Evolutionary conservation across 139 green algal genomes (phyloP).

Genomic region (Nannochloris sp.): DNA sequence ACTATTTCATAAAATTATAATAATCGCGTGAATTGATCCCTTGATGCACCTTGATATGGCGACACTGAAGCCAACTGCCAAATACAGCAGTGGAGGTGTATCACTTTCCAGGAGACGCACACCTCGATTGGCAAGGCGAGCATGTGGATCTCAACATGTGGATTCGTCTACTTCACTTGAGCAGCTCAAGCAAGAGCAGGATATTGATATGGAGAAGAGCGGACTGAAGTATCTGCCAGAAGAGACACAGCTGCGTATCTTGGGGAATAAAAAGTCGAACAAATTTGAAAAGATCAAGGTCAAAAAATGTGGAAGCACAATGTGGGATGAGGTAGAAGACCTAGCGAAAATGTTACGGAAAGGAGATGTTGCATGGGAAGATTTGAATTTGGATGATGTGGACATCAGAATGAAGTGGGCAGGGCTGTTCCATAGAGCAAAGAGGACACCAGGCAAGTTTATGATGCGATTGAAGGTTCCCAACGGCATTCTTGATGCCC

Average conservation of each 20-base stretch:
- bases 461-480: slow-evolving; percentile 98
- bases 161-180: too few relatives aligned
- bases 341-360: slow-evolving; percentile 59
- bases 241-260: slow-evolving; percentile 26
- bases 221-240: not conserved
- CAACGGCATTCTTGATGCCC: slow-evolving; percentile 71
- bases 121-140: too few relatives aligned
- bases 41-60: too few relatives aligned
- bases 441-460: slow-evolving; percentile 83
- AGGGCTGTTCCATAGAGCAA: slow-evolving; percentile 93
- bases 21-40: too few relatives aligned
- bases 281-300: slow-evolving; percentile 78
- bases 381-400: slow-evolving; percentile 85
- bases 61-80: too few relatives aligned
- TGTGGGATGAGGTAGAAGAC: slow-evolving; percentile 64
- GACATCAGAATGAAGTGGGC: slow-evolving; percentile 95
- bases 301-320: slow-evolving; percentile 66
- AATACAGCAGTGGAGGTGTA: too few relatives aligned
- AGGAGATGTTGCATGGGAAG: slow-evolving; percentile 66
- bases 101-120: too few relatives aligned
- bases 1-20: too few relatives aligned
- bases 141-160: too few relatives aligned
- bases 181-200: too few relatives aligned
- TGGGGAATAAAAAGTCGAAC: slow-evolving; percentile 52
- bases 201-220: not conserved